phyloP scores from a whole-genome alignment of 2,329 filamentous ascomycete species.

The Alternaria rosae region DNA sequence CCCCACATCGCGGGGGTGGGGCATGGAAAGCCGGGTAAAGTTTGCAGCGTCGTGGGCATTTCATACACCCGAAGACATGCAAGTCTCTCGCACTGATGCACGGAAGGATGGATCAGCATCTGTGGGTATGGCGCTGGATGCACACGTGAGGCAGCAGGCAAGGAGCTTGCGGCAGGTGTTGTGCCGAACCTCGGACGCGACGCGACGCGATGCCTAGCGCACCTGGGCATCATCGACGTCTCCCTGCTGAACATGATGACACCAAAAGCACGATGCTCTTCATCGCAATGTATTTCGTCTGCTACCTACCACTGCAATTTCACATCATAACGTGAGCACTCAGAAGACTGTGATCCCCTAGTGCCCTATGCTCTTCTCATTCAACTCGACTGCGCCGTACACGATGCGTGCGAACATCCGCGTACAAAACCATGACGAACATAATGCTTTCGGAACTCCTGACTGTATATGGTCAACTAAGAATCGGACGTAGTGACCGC shows the following conservation, averaged over 20 bases:
- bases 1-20: slow-evolving; percentile 44
- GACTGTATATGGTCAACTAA: neutral
- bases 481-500: neutral
- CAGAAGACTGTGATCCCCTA: neutral
- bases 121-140: neutral
- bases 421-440: neutral
- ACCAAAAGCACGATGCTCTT: neutral
- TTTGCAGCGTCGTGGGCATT: slow-evolving; percentile 10
- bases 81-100: neutral
- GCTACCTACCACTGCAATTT: neutral
- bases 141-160: neutral
- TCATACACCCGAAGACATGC: neutral
- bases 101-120: neutral
- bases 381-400: neutral
- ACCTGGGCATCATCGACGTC: neutral
- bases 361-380: neutral
- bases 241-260: neutral
- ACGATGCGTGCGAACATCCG: neutral
- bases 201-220: neutral
- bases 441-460: neutral
- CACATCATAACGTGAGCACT: neutral
- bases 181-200: neutral
- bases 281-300: neutral
- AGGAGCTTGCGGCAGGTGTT: neutral
- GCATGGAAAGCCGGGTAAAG: slow-evolving; percentile 32